Base-by-base conservation (phyloP, 352 stramenopile species). In the Pythium guiyangense region DNA sequence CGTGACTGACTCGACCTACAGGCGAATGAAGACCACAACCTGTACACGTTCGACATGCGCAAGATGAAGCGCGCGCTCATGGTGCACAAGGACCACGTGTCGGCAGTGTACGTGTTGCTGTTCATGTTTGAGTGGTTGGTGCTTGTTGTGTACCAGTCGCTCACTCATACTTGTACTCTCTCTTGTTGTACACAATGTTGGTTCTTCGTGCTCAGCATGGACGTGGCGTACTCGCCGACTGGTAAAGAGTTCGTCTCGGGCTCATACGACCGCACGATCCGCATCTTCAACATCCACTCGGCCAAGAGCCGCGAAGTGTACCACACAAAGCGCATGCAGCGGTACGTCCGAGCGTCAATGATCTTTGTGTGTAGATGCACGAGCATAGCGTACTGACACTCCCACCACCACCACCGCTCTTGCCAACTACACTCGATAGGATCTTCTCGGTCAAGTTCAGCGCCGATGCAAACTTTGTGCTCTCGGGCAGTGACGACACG, bases 41-140 rank as follows among this genome's bases (percentile, higher is more conserved):
- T 97, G 47, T 99, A 99, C 79, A 98, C 94, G 31, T 99, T 99
- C 72, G 98, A 99, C 79, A 99, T 99, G 92, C 85, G 98, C 67
- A 98, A 98, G 67, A 85, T 99, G 60, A 68, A 93, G 40, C 70
- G 84, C 47, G 90, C 90, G 40, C 70, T 96, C 60, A 94, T 96
- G 65, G 97, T 99, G 40, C 97, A 99, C 82, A 99, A 98, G 71
- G 97, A 99, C 66, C 97, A 99, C 80, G 97, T 99, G 9, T 94
- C 84, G 11, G 97, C 97, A 49, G 96, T 99, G 82, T 94, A 75
- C 60, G 81, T 88, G 9, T 12, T 0, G 14, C 14, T n/a, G 17
- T n/a, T 49, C 8, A 0, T 49, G 20, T 9, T 2, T 18, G 20
- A 22, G 4, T 46, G 42, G 3, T n/a, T 6, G 15, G 42, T n/a